Base-by-base conservation (phyloP, 305 asterid genomes). In the Fraxinus sp. region DNA sequence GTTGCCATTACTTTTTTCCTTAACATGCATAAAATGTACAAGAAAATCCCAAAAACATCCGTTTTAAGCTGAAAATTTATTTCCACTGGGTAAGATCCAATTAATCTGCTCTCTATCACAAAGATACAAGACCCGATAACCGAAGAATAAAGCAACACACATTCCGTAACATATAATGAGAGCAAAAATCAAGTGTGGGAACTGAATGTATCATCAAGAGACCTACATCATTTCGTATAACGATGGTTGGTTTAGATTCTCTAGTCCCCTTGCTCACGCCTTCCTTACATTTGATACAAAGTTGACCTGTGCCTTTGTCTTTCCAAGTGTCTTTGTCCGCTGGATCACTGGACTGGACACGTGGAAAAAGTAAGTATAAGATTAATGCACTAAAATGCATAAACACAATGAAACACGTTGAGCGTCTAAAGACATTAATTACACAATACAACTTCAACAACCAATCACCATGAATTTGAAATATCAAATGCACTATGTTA, bases 191-290 rank as follows among this genome's bases (percentile, higher is more conserved):
- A 62, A 80, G 79, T 46, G 16, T 57, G 22, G 79, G 32, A 72
- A 35, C 59, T 74, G 83, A 77, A 59, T 33, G 76, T 41, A 73
- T 55, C 57, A 77, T 66, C 78, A 84, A 35, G 88, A 73, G 74
- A 90, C 99, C 24, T 88, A 96, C 99, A 84, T 96, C 99, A 85
- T 96, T 96, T 78, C 98, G 97, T 55, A 96, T 88, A 81, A 96
- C 74, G 85, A 96, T 89, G 83, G 94, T 89, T 37, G 99, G 98
- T 84, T 92, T 96, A 66, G 99, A 94, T 86, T 96, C 98, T 79
- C 86, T 92, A 85, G 94, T 88, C 80, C 97, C 98, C 93, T 94
- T 94, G 84, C 85, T 84, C 33, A 87, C 37, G 59, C 97, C 99
- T 89, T 96, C 98, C 82, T 88, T 92, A 91, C 99, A 96, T 90